These are phyloP conservation scores for Theileria sp. DNA, from an alignment of 169 alveolate genomes.

Conservation along the genomic window DNA sequence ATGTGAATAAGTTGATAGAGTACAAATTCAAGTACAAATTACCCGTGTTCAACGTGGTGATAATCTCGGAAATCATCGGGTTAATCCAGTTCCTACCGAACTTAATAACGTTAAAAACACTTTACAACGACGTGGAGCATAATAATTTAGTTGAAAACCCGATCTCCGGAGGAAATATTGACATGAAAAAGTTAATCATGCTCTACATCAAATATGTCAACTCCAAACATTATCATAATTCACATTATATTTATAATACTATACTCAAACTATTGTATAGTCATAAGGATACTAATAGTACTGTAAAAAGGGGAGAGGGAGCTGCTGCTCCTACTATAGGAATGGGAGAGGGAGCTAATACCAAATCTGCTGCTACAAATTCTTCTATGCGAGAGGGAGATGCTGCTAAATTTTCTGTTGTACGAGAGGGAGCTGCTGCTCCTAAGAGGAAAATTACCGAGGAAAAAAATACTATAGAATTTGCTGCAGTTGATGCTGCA, in stretches of 20 bases:
- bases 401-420: no score
- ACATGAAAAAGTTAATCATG: neutral
- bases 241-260: neutral
- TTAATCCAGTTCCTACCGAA: constrained; percentile 92
- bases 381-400: neutral
- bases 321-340: no score
- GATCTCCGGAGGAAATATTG: neutral
- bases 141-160: neutral
- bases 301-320: no score
- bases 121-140: neutral
- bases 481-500: no score
- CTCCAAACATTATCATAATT: neutral
- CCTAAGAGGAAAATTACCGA: neutral
- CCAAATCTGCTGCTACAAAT: neutral
- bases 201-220: neutral
- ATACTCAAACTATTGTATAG: no score
- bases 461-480: neutral
- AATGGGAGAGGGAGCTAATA: no score
- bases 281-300: no score
- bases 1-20: constrained; percentile 27
- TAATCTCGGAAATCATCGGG: constrained; percentile 89
- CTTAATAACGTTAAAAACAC: constrained; percentile 73
- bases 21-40: constrained; percentile 22
- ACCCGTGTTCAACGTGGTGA: constrained; percentile 82
- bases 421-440: neutral